phyloP scores from a whole-genome alignment of 805 yeast species.

The Candida ascalaphidarum region DNA sequence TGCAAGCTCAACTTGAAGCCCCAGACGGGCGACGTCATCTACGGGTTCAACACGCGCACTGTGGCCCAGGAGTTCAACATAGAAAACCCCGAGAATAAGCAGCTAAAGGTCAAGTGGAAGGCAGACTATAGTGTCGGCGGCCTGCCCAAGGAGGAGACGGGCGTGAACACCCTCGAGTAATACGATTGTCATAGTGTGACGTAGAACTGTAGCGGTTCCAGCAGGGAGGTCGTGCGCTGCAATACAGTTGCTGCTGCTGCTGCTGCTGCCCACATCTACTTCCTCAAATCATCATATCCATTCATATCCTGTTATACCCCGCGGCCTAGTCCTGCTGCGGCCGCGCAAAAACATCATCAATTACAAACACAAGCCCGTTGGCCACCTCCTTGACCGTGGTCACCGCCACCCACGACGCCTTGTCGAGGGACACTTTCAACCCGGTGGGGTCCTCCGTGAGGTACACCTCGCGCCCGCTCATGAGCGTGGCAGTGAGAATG shows the following conservation, averaged over 20 bases:
- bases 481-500: conserved; percentile 8
- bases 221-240: too few relatives aligned
- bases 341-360: conserved; percentile 23
- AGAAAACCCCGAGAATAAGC: conserved; percentile 24
- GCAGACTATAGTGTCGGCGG: conserved; percentile 45
- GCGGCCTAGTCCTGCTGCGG: conserved; percentile 8
- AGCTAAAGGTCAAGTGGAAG: conserved; percentile 70
- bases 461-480: conserved; percentile 13
- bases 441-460: conserved; percentile 8
- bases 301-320: too few relatives aligned
- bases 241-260: too few relatives aligned
- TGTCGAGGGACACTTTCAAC: conserved; percentile 8
- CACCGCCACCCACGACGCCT: conserved; percentile 13
- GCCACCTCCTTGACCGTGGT: conserved; percentile 21
- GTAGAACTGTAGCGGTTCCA: too few relatives aligned
- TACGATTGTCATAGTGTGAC: background rate
- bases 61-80: conserved; percentile 43
- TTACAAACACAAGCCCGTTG: conserved; percentile 30
- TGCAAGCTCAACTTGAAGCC: conserved; percentile 52
- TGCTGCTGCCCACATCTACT: too few relatives aligned
- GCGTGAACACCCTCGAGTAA: conserved; percentile 30
- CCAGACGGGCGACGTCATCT: conserved; percentile 49
- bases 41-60: conserved; percentile 39
- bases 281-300: too few relatives aligned
- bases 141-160: conserved; percentile 44